These are phyloP conservation scores for Xylaria cubensis DNA, from an alignment of 495 filamentous ascomycete genomes.

Conservation along the genomic window DNA sequence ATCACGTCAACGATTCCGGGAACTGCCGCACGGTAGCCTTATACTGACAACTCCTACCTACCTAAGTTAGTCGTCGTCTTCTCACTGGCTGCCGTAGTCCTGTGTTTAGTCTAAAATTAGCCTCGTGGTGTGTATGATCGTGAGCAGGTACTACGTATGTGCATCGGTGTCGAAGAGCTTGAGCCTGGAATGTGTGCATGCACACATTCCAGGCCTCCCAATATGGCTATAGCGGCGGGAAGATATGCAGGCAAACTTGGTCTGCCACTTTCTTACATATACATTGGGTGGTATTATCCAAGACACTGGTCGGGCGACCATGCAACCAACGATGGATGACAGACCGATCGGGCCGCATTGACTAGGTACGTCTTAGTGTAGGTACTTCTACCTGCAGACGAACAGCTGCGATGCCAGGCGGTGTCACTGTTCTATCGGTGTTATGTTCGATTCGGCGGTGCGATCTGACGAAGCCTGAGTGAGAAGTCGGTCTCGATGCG, in stretches of 20 bases:
- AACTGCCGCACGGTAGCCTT: not conserved
- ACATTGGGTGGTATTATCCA: conserved; percentile 1
- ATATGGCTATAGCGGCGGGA: not conserved
- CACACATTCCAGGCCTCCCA: not conserved
- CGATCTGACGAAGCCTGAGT: not conserved
- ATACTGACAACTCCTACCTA: too few species aligned
- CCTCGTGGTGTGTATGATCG: conserved; percentile 14
- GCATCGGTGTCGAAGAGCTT: not conserved
- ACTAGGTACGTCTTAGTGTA: not conserved
- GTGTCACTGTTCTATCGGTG: too few species aligned
- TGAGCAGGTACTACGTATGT: not conserved
- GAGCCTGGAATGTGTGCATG: not conserved
- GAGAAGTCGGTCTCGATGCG: not conserved
- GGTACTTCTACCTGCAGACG: too few species aligned
- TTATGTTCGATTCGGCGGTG: not conserved
- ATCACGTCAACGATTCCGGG: not conserved
- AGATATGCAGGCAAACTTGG: conserved; percentile 4
- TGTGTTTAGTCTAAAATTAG: conserved; percentile 19
- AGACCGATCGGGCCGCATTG: conserved; percentile 6
- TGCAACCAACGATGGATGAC: not conserved
- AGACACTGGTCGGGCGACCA: not conserved
- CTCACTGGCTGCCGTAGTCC: not conserved
- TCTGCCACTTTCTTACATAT: not conserved
- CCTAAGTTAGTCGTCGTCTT: not conserved
- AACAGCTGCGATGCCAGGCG: too few species aligned